Base-by-base conservation (phyloP, 805 yeast species). In the Candida endomychidarum region DNA sequence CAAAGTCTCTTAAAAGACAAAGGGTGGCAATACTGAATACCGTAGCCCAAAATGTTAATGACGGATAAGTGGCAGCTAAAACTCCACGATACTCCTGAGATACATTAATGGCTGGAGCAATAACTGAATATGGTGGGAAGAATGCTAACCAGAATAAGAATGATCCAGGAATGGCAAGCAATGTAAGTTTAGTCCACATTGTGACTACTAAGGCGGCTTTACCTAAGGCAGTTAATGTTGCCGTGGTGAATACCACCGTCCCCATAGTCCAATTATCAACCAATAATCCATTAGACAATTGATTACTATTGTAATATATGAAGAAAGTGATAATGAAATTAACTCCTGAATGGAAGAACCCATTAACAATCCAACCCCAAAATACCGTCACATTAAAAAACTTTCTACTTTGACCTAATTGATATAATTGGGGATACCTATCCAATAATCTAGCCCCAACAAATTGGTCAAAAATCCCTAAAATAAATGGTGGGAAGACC, bases 301-400 rank as follows among this genome's bases (percentile, higher is more conserved):
- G 78, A 53, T 80, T 74, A 16, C 95, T 89, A 51, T 75, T 75
- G 40, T 73, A 67, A 61, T 83, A 88, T 34, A 89, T 81, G 47
- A 79, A 74, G 36, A 75, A 72, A 10, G 87, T 72, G 23, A 91
- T 83, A 31, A 89, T 67, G 58, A 81, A 95, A 15, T 89, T 82
- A 16, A 93, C 70, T 2, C 88, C 86, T 9, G 96, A 87, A 59
- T 93, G 99, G 63, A 79, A 93, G 57, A 93, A 91, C 0, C 99
- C 99, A 61, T 93, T 95, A 37, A 81, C 66, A 32, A 93, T 86
- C 99, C 99, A 93, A 14, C 96, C 86, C 98, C 98, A 91, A 61
- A 93, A 93, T 27, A 89, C 89, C 4, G 80, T 72, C 9, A 89
- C 96, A 51, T 91, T 91, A 67, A 93, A 87, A 56, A 93, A 93